Evolutionary conservation across 345 rosid species (phyloP).

Genomic region (Eucalyptus microcorys): DNA sequence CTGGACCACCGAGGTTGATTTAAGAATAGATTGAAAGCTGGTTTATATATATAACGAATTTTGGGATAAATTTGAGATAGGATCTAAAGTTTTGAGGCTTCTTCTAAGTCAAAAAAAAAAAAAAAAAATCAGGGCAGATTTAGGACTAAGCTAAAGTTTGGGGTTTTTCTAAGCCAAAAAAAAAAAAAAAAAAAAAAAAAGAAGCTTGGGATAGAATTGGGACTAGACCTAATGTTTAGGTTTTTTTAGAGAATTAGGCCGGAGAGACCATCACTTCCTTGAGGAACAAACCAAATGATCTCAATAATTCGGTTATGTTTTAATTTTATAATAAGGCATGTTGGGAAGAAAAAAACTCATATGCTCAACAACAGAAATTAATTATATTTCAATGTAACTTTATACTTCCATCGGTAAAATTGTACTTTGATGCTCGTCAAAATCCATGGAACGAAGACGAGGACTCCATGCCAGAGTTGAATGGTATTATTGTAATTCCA

Average conservation of each 20-base stretch:
- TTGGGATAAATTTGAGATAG: too few relatives aligned
- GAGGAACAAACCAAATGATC: background rate
- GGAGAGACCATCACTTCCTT: background rate
- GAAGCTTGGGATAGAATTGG: too few relatives aligned
- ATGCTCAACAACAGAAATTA: background rate
- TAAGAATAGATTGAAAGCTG: background rate
- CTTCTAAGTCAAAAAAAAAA: too few relatives aligned
- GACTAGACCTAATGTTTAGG: background rate
- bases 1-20: background rate
- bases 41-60: too few relatives aligned
- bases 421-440: background rate
- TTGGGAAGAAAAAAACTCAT: background rate
- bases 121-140: accelerated
- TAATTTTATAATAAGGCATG: background rate
- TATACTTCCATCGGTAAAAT: background rate
- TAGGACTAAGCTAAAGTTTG: too few relatives aligned
- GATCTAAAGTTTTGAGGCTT: too few relatives aligned
- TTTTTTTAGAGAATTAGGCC: background rate
- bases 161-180: too few relatives aligned
- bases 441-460: background rate
- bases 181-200: too few relatives aligned
- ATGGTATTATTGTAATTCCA: background rate
- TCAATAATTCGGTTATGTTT: background rate
- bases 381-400: background rate
- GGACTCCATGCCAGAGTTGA: background rate